Percentiles rank a stretch among this genome's conserved stretches.
Conservation (phyloP, 768 basidiomycete genomes). For the Cystoderma amianthinum region DNA sequence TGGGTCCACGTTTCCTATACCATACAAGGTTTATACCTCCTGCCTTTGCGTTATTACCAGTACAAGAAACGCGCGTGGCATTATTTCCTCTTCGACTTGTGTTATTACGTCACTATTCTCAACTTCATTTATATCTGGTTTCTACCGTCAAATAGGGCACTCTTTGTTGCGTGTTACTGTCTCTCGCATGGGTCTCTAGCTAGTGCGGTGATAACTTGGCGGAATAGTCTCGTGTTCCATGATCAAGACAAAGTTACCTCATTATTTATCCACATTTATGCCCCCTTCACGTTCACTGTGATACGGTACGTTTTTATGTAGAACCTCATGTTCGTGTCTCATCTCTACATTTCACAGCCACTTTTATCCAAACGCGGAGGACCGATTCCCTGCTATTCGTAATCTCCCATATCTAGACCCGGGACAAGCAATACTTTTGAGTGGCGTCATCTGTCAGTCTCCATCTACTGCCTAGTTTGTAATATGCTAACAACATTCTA, state of each 20-base stretch:
- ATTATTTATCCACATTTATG: conserved; percentile 91
- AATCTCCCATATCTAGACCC: conserved; percentile 69
- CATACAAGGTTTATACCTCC: conserved; percentile 64
- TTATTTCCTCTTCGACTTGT: conserved; percentile 90
- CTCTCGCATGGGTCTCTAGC: conserved; percentile 88
- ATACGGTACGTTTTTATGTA: conserved; percentile 58
- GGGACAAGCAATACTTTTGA: conserved; percentile 65
- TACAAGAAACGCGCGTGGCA: conserved; percentile 95
- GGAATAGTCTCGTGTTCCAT: conserved; percentile 97
- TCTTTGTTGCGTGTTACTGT: conserved; percentile 92
- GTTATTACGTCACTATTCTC: conserved; percentile 91
- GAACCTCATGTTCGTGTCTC: background rate
- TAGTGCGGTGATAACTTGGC: conserved; percentile 95
- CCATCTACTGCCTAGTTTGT: background rate
- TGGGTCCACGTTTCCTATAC: conserved; percentile 91
- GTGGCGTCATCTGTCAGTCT: conserved; percentile 74
- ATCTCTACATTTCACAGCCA: conserved; percentile 43
- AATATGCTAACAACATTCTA: conserved; percentile 23
- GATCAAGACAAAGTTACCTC: conserved; percentile 95
- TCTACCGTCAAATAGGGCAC: conserved; percentile 63
- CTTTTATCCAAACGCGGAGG: conserved; percentile 74
- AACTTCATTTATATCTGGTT: conserved; percentile 91
- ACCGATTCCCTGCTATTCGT: conserved; percentile 79
- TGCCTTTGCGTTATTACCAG: conserved; percentile 74
- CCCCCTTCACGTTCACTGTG: conserved; percentile 85